Conservation (phyloP, 441 rosid species). For the Gossypium davidsonii region DNA sequence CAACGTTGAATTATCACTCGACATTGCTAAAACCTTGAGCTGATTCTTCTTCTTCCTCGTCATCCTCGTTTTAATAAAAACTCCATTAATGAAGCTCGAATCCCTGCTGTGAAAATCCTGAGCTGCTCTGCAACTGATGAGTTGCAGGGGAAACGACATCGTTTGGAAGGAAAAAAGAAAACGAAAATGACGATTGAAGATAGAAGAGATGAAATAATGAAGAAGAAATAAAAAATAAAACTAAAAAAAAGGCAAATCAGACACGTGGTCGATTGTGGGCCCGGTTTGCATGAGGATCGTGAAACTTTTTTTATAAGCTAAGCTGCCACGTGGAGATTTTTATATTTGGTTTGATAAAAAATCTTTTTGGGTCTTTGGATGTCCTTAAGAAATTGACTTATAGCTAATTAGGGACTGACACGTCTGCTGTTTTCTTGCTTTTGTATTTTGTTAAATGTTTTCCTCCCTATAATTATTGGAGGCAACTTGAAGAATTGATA, state of each 20-base stretch:
- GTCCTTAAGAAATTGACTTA: neutral
- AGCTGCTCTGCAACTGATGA: slow-evolving; percentile 39
- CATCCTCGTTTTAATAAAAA: neutral
- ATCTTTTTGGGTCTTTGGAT: neutral
- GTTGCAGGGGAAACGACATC: slow-evolving; percentile 39
- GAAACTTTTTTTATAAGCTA: neutral
- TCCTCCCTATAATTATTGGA: neutral
- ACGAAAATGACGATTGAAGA: neutral
- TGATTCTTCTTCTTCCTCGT: neutral
- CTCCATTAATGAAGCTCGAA: slow-evolving; percentile 21
- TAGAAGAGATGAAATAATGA: neutral
- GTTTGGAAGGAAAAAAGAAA: neutral
- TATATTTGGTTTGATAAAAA: neutral
- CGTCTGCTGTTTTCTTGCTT: neutral
- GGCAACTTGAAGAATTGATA: neutral
- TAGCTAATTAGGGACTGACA: neutral
- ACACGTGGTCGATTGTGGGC: slow-evolving; percentile 25
- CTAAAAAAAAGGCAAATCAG: neutral
- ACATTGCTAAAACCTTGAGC: slow-evolving; percentile 38
- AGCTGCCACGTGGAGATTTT: slow-evolving; percentile 19
- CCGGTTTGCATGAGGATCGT: neutral
- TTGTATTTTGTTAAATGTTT: neutral
- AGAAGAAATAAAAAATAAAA: neutral
- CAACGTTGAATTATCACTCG: slow-evolving; percentile 28
- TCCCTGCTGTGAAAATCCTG: slow-evolving; percentile 23